Percentiles rank a stretch among this genome's conserved stretches.
These are phyloP conservation scores for Vigna unguiculata DNA, from an alignment of 306 rosid species.

Conservation along the genomic window DNA sequence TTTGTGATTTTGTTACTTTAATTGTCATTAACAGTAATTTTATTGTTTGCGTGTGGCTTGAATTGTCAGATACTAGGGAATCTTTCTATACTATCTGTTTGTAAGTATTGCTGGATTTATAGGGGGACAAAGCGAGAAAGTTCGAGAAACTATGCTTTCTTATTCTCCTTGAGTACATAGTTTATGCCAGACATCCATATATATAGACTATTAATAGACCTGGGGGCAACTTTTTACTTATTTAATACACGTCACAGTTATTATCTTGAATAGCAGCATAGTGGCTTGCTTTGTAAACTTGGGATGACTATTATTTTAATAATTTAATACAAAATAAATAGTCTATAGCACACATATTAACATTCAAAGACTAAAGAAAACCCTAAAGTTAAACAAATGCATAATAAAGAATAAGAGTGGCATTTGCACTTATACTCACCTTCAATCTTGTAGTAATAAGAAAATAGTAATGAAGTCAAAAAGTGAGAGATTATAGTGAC, in stretches of 20 bases:
- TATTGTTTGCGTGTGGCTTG: not conserved
- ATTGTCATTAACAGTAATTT: conserved; percentile 3
- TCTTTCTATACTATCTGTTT: not conserved
- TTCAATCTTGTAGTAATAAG: not conserved
- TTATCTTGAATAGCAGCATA: not conserved
- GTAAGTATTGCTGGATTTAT: not conserved
- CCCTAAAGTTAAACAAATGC: not conserved
- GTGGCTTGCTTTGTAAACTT: not conserved
- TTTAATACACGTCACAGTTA: not conserved
- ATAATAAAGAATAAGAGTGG: not conserved
- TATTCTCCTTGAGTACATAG: not conserved
- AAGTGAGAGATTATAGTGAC: not conserved
- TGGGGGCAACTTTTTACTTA: not conserved
- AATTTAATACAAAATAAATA: not conserved
- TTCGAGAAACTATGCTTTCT: not conserved
- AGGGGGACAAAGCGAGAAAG: not conserved
- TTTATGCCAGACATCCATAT: not conserved
- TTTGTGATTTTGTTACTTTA: conserved; percentile 4
- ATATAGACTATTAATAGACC: not conserved
- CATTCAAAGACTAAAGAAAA: not conserved
- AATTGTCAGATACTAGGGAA: not conserved
- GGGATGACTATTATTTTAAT: not conserved
- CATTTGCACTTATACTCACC: not conserved
- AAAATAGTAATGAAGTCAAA: not conserved
- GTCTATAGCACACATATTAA: not conserved